Evolutionary conservation across 495 filamentous ascomycete genomes (phyloP).

Genomic region (Penicillium egyptiacum): DNA sequence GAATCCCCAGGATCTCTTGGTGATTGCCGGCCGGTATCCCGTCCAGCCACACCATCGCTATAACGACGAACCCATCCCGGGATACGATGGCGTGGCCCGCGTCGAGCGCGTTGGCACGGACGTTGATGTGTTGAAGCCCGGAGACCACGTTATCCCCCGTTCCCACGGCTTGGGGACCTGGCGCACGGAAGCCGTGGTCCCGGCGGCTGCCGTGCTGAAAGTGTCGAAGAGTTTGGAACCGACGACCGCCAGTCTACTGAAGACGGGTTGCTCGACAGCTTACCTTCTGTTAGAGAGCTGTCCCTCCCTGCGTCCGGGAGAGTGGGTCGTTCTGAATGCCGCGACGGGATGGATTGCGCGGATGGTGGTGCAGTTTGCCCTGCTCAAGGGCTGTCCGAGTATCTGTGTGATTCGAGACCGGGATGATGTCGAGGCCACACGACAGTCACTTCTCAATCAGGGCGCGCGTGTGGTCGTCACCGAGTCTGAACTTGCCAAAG

Average conservation of each 20-base stretch:
- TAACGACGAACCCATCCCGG: slow-evolving; percentile 14
- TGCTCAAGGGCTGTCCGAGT: slow-evolving; percentile 6
- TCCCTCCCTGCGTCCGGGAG: slow-evolving; percentile 8
- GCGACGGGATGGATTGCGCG: slow-evolving; percentile 14
- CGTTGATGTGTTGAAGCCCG: slow-evolving; percentile 5
- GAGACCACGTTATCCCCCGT: slow-evolving; percentile 13
- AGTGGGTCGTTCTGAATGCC: slow-evolving; percentile 18
- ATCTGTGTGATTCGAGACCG: slow-evolving; percentile 18
- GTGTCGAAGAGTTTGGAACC: slow-evolving; percentile 14
- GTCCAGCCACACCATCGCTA: slow-evolving; percentile 14
- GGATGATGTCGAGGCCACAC: slow-evolving; percentile 11
- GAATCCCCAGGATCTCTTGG: slow-evolving; percentile 17
- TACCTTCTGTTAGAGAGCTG: slow-evolving; percentile 17
- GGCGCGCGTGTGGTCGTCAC: slow-evolving; percentile 8
- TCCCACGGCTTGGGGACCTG: slow-evolving; percentile 18
- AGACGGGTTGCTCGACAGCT: slow-evolving; percentile 9
- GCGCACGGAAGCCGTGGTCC: slow-evolving; percentile 15
- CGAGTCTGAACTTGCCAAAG: slow-evolving; percentile 9
- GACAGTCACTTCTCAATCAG: slow-evolving; percentile 8
- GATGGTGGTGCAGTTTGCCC: slow-evolving; percentile 16
- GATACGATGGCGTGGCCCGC: slow-evolving; percentile 16
- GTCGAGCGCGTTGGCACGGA: slow-evolving; percentile 4
- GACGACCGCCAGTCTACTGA: slow-evolving; percentile 7
- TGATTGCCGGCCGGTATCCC: slow-evolving; percentile 17
- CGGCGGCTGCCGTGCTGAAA: slow-evolving; percentile 12